Conservation (phyloP, 495 filamentous ascomycete genomes). For the Penicillium silybi region DNA sequence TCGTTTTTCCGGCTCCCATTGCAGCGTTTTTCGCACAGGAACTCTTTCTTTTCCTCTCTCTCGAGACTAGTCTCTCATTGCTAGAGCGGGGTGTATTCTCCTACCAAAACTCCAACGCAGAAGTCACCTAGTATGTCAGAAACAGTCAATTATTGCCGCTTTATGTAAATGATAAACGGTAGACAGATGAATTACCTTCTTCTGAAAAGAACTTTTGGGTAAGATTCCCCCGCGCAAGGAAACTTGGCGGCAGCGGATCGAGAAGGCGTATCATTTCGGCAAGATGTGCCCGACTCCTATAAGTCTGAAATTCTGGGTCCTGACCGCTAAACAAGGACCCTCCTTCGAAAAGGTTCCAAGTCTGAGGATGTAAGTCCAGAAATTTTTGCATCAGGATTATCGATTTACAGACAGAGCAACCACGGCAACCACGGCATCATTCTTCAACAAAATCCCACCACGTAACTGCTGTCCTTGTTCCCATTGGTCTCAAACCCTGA, state of each 20-base stretch:
- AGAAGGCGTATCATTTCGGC: conserved; percentile 39
- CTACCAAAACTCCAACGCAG: conserved; percentile 4
- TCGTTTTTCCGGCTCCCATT: conserved; percentile 14
- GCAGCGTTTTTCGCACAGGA: conserved; percentile 16
- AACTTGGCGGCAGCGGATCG: conserved; percentile 34
- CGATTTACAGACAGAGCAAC: too few relatives aligned
- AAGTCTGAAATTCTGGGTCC: conserved; percentile 22
- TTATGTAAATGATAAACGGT: neutral
- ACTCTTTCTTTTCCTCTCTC: conserved; percentile 6
- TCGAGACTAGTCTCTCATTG: conserved; percentile 13
- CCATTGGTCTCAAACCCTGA: too few relatives aligned
- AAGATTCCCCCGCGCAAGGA: conserved; percentile 25
- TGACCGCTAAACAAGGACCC: conserved; percentile 25
- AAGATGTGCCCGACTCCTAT: conserved; percentile 39
- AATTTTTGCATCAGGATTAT: neutral
- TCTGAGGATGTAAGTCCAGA: conserved; percentile 12
- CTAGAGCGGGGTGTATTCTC: conserved; percentile 26
- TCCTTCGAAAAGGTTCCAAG: conserved; percentile 30
- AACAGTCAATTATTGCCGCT: neutral
- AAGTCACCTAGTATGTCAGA: conserved; percentile 19
- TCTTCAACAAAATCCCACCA: too few relatives aligned
- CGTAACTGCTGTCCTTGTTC: too few relatives aligned
- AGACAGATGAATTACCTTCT: conserved; percentile 12
- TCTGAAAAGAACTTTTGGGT: conserved; percentile 16
- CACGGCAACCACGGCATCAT: too few relatives aligned